phyloP scores from a whole-genome alignment of 2,329 filamentous ascomycete genomes.

The Neoscytalidium dimidiatum region DNA sequence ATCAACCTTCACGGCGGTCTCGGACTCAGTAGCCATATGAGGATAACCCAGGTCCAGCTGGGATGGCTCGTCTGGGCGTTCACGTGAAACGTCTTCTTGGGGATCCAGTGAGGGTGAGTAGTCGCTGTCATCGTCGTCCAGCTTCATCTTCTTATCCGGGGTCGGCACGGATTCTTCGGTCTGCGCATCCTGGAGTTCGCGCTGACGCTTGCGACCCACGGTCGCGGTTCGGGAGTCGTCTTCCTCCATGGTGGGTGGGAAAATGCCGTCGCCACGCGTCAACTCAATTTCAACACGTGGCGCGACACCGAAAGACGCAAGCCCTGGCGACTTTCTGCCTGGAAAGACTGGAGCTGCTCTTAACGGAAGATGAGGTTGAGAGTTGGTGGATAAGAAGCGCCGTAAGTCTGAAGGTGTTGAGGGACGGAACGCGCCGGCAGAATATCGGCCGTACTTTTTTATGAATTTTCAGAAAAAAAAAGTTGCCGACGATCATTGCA shows the following conservation, averaged over 20 bases:
- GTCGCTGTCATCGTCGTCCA: not conserved
- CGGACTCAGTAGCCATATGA: not conserved
- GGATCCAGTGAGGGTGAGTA: not conserved
- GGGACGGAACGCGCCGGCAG: not conserved
- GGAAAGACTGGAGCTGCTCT: not conserved
- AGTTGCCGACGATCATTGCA: constrained; percentile 4
- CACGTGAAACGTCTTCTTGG: constrained; percentile 5
- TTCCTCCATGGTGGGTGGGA: not conserved
- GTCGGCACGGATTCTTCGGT: not conserved
- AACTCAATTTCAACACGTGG: not conserved
- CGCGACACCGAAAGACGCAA: not conserved
- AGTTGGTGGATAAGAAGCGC: not conserved
- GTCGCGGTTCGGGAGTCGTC: constrained; percentile 50
- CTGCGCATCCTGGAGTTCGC: not conserved
- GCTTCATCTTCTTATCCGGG: constrained; percentile 5
- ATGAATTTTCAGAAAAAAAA: constrained; percentile 10
- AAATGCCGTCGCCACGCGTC: not conserved
- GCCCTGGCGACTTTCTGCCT: not conserved
- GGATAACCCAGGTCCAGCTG: not conserved
- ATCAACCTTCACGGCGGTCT: not conserved
- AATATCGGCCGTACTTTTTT: not conserved
- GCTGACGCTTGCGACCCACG: constrained; percentile 41
- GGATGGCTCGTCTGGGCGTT: not conserved
- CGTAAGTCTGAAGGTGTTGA: not conserved
- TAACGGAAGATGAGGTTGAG: not conserved